Percentiles rank a stretch among this genome's conserved stretches.
These are phyloP conservation scores for Rhizomucor pusillus DNA, from an alignment of 371 early-diverging fungal genomes.

Conservation along the genomic window DNA sequence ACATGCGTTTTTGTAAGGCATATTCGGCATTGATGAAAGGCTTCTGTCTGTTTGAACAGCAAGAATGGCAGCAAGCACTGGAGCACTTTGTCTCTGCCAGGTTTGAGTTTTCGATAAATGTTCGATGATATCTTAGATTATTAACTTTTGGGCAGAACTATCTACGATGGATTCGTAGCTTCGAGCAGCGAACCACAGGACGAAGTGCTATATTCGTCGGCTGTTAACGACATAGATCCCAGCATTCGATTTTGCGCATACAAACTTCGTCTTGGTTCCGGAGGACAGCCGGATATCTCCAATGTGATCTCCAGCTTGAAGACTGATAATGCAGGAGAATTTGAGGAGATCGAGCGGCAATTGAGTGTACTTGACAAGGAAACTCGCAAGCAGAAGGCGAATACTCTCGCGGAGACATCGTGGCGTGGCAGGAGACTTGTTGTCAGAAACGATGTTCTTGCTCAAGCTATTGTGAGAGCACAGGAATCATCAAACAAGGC, in stretches of 20 bases:
- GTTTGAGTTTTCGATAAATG: constrained; percentile 10
- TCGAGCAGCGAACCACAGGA: constrained; percentile 48
- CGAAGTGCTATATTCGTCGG: constrained; percentile 64
- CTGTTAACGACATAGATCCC: constrained; percentile 78
- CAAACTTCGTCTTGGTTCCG: constrained; percentile 42
- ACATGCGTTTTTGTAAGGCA: constrained; percentile 39
- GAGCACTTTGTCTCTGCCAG: constrained; percentile 57
- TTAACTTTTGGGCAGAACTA: constrained; percentile 35
- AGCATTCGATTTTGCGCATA: constrained; percentile 82
- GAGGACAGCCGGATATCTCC: constrained; percentile 38
- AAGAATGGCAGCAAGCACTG: constrained; percentile 69
- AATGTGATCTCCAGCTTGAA: constrained; percentile 44
- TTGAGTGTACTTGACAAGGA: constrained; percentile 10
- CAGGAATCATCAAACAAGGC: constrained; percentile 26
- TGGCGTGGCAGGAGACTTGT: neutral
- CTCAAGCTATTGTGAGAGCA: constrained; percentile 32
- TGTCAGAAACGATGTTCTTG: neutral
- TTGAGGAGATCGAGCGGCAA: constrained; percentile 21
- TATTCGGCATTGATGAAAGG: constrained; percentile 72
- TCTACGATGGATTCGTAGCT: constrained; percentile 66
- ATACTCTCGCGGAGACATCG: no score
- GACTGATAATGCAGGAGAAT: constrained; percentile 34
- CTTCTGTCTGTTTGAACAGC: constrained; percentile 63
- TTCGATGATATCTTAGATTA: neutral
- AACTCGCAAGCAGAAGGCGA: neutral